Evolutionary conservation across 371 early-diverging fungal genomes (phyloP).

Genomic region (Syncephalastrum monosporum): DNA sequence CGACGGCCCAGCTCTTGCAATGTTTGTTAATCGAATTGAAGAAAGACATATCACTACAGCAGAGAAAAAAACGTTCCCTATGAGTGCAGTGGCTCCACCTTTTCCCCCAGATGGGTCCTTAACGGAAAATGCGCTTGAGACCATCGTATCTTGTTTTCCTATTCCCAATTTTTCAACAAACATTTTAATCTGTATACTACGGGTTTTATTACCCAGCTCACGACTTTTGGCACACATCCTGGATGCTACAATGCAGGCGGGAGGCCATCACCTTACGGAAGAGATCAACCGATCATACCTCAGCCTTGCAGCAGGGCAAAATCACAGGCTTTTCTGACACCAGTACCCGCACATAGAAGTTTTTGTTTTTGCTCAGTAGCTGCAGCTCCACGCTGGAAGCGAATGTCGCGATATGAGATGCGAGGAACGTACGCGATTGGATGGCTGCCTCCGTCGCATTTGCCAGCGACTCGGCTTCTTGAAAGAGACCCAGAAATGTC

Average conservation of each 20-base stretch:
- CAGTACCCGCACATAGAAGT: conserved; percentile 16
- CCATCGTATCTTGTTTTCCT: too few species aligned
- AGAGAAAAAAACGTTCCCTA: too few species aligned
- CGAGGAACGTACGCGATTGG: conserved; percentile 14
- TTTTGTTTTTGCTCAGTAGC: conserved; percentile 1
- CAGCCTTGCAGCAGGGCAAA: conserved; percentile 17
- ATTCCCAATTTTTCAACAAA: too few species aligned
- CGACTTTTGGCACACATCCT: conserved; percentile 9
- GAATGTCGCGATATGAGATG: conserved; percentile 15
- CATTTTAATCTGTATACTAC: too few species aligned
- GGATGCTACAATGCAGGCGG: conserved; percentile 10
- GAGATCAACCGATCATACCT: conserved; percentile 9
- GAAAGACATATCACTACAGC: too few species aligned
- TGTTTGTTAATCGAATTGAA: too few species aligned
- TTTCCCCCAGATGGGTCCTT: too few species aligned
- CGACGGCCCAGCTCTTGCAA: too few species aligned
- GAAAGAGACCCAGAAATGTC: conserved; percentile 27
- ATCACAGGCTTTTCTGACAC: conserved; percentile 17
- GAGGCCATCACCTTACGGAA: conserved; percentile 10
- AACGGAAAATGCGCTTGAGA: too few species aligned
- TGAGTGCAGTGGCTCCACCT: too few species aligned
- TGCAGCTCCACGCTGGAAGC: conserved; percentile 18
- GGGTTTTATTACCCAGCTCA: too few species aligned
- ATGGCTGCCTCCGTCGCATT: conserved; percentile 11
- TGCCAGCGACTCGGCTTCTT: conserved; percentile 17